Evolutionary conservation across 2,329 filamentous ascomycete species (phyloP), one percentile per base, ranked within the genome.

Genomic region (Diaporthe ampelina): DNA sequence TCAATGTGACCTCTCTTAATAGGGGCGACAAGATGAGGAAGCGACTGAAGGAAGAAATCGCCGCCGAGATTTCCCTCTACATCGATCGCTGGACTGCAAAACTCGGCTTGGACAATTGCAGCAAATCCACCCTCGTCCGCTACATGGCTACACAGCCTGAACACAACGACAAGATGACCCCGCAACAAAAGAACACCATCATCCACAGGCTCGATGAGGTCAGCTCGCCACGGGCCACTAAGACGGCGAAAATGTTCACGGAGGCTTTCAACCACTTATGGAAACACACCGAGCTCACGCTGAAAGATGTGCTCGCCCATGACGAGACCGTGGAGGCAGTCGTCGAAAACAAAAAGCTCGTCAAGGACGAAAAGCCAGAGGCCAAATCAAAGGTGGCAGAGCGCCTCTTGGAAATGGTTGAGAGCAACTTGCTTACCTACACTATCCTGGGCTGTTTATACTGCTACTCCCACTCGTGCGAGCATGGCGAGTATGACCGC

Each of bases 381-480:
- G 79, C 79, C 54, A 83, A 83, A 48, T 81, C 82, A 43, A 79
- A 83, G 19, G 81, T 81, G 35, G 81, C 85, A 40, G 81, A 84
- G 43, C 83, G 84, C 9, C 76, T 84, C 19, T 65, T 82, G 57
- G 79, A 80, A n/a, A 78, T 77, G 72, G 84, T 86, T 17, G 87
- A 89, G 77, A 84, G 84, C 29, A 85, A 86, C 48, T 79, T 91
- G 32, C 87, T 88, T 65, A 91, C 88, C 1, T 90, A 91, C 78
- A 86, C 86, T 43, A 84, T 89, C 13, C 83, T 91, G 21, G 88
- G 88, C 17, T 91, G 90, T 77, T 81, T 90, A n/a, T 87, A 91
- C 69, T 91, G 90, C 80, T 89, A 86, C 78, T 88, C 88, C 68
- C 87, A 91, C 79, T 90, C 89, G 17, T 91, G 90, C 74, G 90